Evolutionary conservation across 257 asterid genomes (phyloP), one percentile per base, ranked within the genome.

Genomic region (Ajuga chamaepitys): DNA sequence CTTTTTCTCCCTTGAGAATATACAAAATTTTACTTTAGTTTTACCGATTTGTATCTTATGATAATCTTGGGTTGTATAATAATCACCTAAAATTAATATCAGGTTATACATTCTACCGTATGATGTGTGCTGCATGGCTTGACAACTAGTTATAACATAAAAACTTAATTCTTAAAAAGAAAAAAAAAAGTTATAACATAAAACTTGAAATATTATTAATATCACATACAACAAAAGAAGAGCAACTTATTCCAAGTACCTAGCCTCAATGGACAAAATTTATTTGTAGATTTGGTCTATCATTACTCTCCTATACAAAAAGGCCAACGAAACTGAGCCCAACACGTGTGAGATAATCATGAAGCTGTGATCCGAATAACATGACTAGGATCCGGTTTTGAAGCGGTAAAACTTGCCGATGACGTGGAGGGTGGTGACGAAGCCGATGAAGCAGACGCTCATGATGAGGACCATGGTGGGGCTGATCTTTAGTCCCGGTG

Each of bases 401-500:
- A 75, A 40, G 63, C 82, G 88, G 64, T 82, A 85, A 47, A 85
- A 71, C 72, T 85, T 85, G 58, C 88, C 86, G 74, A 85, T 69
- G 74, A 76, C 83, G 77, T 82, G 88, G 59, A 85, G 86, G 2
- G 83, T 82, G 38, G 85, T 70, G 71, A 85, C 91, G 72, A 85
- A 85, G n/a, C 83, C 86, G 63, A 85, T 85, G 83, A 82, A 85
- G 70, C 91, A 85, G 41, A 85, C 66, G 71, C 88, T 85, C 91
- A 85, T 82, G 32, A 85, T 72, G 5, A 85, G 83, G n/a, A 85
- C 91, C 41, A 82, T 82, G 4, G 82, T 80, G 26, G 91, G 91
- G 14, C 84, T 73, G 75, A 85, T 85, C 81, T 82, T 80, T 55
- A 85, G 74, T 17, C 91, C 91, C 28, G 91, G 91, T 46, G 88